Evolutionary conservation across 1,139 yeast species (phyloP), one percentile per base, ranked within the genome.

Genomic region (Arxiozyma heterogenica): DNA sequence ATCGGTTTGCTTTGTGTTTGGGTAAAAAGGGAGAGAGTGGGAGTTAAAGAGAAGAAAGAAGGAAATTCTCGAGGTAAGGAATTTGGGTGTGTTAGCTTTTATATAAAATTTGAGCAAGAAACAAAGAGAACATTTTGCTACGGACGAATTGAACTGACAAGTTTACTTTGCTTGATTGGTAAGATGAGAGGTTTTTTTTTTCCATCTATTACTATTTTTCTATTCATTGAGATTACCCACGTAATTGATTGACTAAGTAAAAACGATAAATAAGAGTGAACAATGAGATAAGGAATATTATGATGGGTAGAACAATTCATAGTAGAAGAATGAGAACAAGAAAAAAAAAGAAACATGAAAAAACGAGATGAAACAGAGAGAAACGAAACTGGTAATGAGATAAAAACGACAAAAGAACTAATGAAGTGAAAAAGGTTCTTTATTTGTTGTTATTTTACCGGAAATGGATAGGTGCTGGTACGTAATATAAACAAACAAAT

Each of bases 11-110:
- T 27, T 27, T 27, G n/a, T n/a, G n/a, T n/a, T n/a, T n/a, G n/a
- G n/a, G 9, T 44, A n/a, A 25, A 17, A 9, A 38, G 20, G 8
- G 18, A 20, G 22, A 46, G 27, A 11, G 22, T 17, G 41, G 8
- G 12, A 34, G n/a, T n/a, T n/a, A n/a, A 9, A 38, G 12, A 17
- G 25, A 15, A 38, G 38, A 22, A n/a, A 22, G 20, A 22, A 43
- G 45, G 27, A 43, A 43, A 8, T 2, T 21, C n/a, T 43, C 41
- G 2, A n/a, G 39, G 17, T 9, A 44, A 27, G 39, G 30, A 44
- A 44, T 38, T 44, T 44, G 47, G 20, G 23, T 44, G 47, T 18
- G 47, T 27, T 27, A 30, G 47, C 47, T 45, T 45, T 45, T 45
- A 45, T 45, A 45, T 45, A 18, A 45, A 30, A 27, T 45, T 45